Base-by-base conservation (phyloP, 176 grass and related monocot genomes). In the Avena insularis region DNA sequence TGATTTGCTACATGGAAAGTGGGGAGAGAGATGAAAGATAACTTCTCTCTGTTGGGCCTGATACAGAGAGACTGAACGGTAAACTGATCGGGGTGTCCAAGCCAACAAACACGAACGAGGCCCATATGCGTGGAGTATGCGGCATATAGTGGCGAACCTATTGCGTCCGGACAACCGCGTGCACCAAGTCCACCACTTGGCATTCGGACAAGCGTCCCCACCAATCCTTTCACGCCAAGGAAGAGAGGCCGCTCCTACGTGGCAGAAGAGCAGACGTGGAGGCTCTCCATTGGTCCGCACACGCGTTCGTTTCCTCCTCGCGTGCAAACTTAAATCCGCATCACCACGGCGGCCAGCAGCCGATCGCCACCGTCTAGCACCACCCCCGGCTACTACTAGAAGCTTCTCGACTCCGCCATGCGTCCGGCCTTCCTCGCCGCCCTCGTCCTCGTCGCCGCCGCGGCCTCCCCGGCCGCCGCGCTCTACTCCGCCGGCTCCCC, bases 401-500 rank as follows among this genome's bases (percentile, higher is more conserved):
- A 95, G n/a, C 49, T 95, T 93, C 88, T 79, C 4, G 63, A 40
- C 56, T 63, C 27, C 48, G 79, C 71, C 81, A 98, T 98, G 96
- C 83, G 79, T 77, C 63, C 76, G 16, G 89, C 68, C 60, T 0
- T 68, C 66, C 9, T 90, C 83, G 55, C 88, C 46, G 61, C 92
- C 70, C 49, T 93, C 65, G 12, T 51, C 72, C 21, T 71, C 48
- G 48, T 84, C 71, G 67, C 83, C 27, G 73, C 29, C 23, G 78
- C 78, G 63, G 85, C 80, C 17, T 86, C 83, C 1, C 87, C 94
- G 59, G 92, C 83, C 0, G 85, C 83, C 31, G 92, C 97, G 0
- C 94, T 99, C 47, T 99, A 99, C 83, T 94, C 97, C 1, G 81
- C 91, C 54, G 93, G 94, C 50, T 99, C 97, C 38, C 92, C 97